Evolutionary conservation across 1,284 basidiomycete species (phyloP).

Genomic region (Cryptococcus maquisensis): DNA sequence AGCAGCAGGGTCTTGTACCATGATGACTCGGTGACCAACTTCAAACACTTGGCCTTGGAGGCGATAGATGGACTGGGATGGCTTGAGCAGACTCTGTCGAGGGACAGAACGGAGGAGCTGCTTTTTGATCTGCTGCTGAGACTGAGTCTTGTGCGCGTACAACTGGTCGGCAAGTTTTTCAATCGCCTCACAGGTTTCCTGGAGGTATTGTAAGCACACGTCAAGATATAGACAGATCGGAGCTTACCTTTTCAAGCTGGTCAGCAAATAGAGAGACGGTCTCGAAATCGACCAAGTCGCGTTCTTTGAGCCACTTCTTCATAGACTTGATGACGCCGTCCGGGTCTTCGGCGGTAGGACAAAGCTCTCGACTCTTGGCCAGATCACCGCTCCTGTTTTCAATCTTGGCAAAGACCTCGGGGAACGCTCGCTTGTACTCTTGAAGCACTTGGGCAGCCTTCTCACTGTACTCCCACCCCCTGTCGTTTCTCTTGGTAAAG

Average conservation of each 20-base stretch:
- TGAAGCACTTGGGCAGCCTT: slow-evolving; percentile 74
- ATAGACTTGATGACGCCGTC: slow-evolving; percentile 71
- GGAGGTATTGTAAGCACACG: neutral
- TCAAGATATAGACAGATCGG: neutral
- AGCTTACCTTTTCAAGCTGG: slow-evolving; percentile 73
- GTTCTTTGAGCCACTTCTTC: slow-evolving; percentile 78
- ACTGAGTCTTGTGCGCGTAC: slow-evolving; percentile 55
- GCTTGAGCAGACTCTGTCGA: slow-evolving; percentile 90
- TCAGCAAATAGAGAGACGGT: slow-evolving; percentile 89
- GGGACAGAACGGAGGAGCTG: slow-evolving; percentile 87
- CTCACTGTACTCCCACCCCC: slow-evolving; percentile 91
- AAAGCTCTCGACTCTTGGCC: slow-evolving; percentile 66
- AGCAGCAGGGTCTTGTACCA: slow-evolving; percentile 77
- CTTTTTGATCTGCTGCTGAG: slow-evolving; percentile 68
- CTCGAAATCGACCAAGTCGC: slow-evolving; percentile 85
- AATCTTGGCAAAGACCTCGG: slow-evolving; percentile 70
- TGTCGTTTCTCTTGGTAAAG: slow-evolving; percentile 79
- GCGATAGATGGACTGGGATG: slow-evolving; percentile 81
- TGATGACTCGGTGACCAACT: slow-evolving; percentile 91
- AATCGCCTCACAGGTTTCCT: slow-evolving; percentile 74
- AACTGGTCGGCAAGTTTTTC: slow-evolving; percentile 69
- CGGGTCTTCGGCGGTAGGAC: slow-evolving; percentile 59
- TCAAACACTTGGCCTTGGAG: slow-evolving; percentile 85
- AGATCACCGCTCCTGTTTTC: slow-evolving; percentile 59
- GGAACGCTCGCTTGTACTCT: slow-evolving; percentile 78